phyloP scores from a whole-genome alignment of 2,329 filamentous ascomycete genomes.

The Colletotrichum navitas region DNA sequence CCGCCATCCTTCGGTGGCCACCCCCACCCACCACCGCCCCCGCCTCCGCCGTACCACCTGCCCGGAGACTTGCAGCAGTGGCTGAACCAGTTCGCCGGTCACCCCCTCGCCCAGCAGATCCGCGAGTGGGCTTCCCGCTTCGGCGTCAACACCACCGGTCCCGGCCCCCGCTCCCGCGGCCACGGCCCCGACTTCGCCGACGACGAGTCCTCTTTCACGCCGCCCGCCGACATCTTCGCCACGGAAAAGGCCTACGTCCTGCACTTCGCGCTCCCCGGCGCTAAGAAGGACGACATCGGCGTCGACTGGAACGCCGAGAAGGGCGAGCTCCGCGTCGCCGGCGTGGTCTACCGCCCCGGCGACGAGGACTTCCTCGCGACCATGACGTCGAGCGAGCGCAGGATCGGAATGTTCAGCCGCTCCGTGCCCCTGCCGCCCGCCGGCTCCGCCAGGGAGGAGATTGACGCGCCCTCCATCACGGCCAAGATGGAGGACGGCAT shows the following conservation, averaged over 20 bases:
- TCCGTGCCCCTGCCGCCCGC: slow-evolving; percentile 71
- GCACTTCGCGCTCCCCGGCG: slow-evolving; percentile 82
- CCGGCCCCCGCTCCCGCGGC: slow-evolving; percentile 32
- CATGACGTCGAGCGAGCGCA: slow-evolving; percentile 73
- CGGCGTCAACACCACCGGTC: slow-evolving; percentile 9
- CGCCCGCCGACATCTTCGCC: slow-evolving; percentile 82
- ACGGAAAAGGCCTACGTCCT: slow-evolving; percentile 74
- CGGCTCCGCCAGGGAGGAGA: slow-evolving; percentile 60
- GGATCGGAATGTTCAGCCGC: slow-evolving; percentile 81
- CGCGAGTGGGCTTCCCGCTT: slow-evolving; percentile 52
- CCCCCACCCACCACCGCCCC: slow-evolving; percentile 40
- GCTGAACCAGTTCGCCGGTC: slow-evolving; percentile 55
- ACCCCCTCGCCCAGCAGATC: slow-evolving; percentile 59
- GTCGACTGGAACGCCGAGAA: slow-evolving; percentile 82
- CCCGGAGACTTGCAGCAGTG: slow-evolving; percentile 45
- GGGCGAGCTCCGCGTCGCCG: slow-evolving; percentile 74
- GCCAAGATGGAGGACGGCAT: slow-evolving; percentile 86
- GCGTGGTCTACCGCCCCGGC: slow-evolving; percentile 79
- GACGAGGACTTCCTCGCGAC: slow-evolving; percentile 77
- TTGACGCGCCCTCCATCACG: slow-evolving; percentile 76
- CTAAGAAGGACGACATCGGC: slow-evolving; percentile 81
- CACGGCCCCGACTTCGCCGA: slow-evolving; percentile 33
- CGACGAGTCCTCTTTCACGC: slow-evolving; percentile 63
- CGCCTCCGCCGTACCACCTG: slow-evolving; percentile 45
- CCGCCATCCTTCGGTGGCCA: slow-evolving; percentile 44